Conservation (phyloP, 2,329 filamentous ascomycete genomes). For the Tolypocladium amazonense region DNA sequence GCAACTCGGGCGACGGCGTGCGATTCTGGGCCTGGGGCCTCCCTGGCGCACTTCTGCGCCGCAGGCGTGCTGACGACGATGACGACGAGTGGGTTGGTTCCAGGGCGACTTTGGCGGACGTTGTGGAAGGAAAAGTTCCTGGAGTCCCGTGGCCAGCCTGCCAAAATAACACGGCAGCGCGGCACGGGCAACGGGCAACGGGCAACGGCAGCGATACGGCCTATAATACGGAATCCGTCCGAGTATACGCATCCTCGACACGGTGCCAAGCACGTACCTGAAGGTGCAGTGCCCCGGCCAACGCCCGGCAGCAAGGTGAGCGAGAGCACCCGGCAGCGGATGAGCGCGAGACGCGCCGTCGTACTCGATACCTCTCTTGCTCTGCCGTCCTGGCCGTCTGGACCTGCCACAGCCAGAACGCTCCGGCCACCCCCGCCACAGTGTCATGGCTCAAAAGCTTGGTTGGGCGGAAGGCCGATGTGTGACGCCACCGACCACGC, state of each 20-base stretch:
- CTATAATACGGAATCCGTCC: background rate
- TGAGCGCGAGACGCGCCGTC: background rate
- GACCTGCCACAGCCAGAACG: background rate
- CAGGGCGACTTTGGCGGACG: background rate
- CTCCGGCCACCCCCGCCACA: background rate
- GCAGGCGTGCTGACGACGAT: background rate
- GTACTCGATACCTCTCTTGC: background rate
- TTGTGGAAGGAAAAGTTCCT: background rate
- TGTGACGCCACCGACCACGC: background rate
- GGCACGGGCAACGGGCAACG: too few relatives aligned
- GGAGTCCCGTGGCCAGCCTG: background rate
- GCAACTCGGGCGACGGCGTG: background rate
- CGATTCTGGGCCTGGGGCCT: background rate
- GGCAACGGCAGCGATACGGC: too few relatives aligned
- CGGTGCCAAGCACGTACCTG: background rate
- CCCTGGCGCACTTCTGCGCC: background rate
- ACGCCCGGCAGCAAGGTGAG: too few relatives aligned
- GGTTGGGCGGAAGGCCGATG: background rate
- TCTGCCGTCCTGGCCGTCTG: background rate
- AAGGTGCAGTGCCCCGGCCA: background rate
- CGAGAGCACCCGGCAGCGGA: too few relatives aligned
- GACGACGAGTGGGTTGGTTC: background rate
- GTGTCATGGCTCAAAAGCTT: constrained; percentile 1
- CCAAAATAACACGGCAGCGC: background rate
- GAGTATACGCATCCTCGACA: background rate